phyloP scores from a whole-genome alignment of 202 grass and related monocot genomes.

The Carex sylvatica region DNA sequence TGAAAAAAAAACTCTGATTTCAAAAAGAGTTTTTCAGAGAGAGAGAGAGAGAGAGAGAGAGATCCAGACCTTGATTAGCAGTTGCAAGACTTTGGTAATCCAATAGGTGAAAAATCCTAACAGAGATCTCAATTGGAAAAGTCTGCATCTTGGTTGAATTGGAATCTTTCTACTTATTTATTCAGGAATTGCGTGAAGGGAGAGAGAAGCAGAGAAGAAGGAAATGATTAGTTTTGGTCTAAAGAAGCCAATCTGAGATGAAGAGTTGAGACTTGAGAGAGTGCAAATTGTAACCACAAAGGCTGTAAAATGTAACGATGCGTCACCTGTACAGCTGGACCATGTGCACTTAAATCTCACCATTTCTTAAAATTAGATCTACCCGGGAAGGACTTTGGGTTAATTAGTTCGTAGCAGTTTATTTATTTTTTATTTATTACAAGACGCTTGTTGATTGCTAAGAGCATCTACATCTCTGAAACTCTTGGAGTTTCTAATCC shows the following conservation, averaged over 20 bases:
- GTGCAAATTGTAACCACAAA: background rate
- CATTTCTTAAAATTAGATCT: conserved; percentile 4
- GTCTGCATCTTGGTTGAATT: conserved; percentile 32
- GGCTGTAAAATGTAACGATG: background rate
- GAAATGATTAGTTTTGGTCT: background rate
- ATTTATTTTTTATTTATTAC: background rate
- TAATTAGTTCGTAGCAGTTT: background rate
- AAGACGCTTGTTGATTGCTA: background rate
- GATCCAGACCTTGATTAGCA: conserved; percentile 54
- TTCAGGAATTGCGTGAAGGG: background rate
- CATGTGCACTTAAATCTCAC: conserved; percentile 11
- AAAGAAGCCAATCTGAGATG: background rate
- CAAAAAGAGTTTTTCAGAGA: too few relatives aligned
- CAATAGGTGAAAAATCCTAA: conserved; percentile 73
- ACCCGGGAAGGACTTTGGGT: background rate
- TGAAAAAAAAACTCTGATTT: background rate
- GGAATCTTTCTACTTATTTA: background rate
- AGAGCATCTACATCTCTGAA: too few relatives aligned
- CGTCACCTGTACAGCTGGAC: background rate
- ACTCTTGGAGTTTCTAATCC: too few relatives aligned
- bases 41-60: background rate
- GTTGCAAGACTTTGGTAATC: conserved; percentile 63
- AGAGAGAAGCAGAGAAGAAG: background rate
- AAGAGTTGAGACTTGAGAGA: background rate
- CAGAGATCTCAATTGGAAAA: conserved; percentile 57